phyloP scores from a whole-genome alignment of 441 rosid species.

The Bocquillonia castaneifolia region DNA sequence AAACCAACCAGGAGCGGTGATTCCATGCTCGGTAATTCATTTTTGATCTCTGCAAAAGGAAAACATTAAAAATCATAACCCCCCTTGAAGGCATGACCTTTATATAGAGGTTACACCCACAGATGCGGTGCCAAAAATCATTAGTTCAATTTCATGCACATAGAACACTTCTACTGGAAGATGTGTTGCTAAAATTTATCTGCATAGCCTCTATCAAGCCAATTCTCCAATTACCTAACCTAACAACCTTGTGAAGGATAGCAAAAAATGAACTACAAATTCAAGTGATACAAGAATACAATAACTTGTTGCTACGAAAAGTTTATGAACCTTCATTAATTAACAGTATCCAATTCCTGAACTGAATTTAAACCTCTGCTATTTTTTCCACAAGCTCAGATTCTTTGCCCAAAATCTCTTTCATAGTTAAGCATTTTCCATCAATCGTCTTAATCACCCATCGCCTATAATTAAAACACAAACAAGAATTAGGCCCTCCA shows the following conservation, averaged over 20 bases:
- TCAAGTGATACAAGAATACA: conserved; percentile 18
- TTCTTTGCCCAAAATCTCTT: conserved; percentile 61
- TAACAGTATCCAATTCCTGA: conserved; percentile 42
- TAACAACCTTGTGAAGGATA: conserved; percentile 6
- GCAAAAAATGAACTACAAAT: conserved; percentile 12
- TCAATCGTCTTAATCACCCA: conserved; percentile 81
- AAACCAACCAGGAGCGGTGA: conserved; percentile 93
- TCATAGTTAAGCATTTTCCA: conserved; percentile 39
- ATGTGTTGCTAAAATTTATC: conserved; percentile 5
- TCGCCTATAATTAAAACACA: conserved; percentile 41
- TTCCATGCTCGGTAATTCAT: conserved; percentile 98
- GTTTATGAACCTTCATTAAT: conserved; percentile 46
- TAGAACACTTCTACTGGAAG: neutral
- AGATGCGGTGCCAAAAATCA: neutral
- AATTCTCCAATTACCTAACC: neutral
- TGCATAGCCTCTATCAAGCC: neutral
- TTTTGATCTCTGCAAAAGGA: conserved; percentile 63
- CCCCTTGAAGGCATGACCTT: conserved; percentile 6
- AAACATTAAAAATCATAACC: neutral
- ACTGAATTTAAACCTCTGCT: conserved; percentile 75
- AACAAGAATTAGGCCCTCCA: conserved; percentile 6
- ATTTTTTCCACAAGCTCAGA: conserved; percentile 78
- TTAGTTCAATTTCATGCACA: neutral
- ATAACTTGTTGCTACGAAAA: conserved; percentile 22
- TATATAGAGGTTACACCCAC: neutral